These are phyloP conservation scores for Danielia oregonensis DNA, from an alignment of 805 yeast species.

Conservation along the genomic window DNA sequence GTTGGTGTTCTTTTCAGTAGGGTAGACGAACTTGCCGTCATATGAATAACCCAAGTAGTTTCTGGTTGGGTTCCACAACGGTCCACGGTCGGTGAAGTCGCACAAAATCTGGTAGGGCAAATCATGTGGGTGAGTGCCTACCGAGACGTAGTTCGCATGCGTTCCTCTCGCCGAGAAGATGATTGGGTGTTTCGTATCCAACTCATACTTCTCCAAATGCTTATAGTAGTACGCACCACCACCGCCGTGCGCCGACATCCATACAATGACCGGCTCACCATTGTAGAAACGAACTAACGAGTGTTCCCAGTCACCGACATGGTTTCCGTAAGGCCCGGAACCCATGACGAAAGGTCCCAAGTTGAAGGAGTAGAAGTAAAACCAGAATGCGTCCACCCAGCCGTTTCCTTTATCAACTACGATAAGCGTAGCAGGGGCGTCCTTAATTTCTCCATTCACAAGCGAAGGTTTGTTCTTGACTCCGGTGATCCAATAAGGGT, in stretches of 20 bases:
- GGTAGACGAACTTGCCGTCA: constrained; percentile 53
- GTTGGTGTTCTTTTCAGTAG: constrained; percentile 38
- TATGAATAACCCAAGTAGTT: constrained; percentile 80
- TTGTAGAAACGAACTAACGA: constrained; percentile 78
- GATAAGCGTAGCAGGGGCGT: constrained; percentile 78
- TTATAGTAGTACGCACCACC: constrained; percentile 83
- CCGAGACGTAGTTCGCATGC: constrained; percentile 94
- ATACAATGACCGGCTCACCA: constrained; percentile 76
- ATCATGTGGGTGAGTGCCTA: constrained; percentile 95
- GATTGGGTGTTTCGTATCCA: constrained; percentile 53
- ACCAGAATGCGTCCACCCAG: constrained; percentile 95
- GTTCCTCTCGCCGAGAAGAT: constrained; percentile 93
- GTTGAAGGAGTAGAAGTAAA: constrained; percentile 90
- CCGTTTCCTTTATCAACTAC: constrained; percentile 93
- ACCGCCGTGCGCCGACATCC: constrained; percentile 99
- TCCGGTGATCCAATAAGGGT: constrained; percentile 88
- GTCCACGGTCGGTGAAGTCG: constrained; percentile 94
- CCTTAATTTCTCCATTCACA: constrained; percentile 62
- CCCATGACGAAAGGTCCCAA: constrained; percentile 98
- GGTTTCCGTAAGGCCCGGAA: constrained; percentile 94
- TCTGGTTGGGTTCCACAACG: constrained; percentile 88
- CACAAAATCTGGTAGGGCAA: constrained; percentile 85
- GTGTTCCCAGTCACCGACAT: constrained; percentile 98
- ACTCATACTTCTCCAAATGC: constrained; percentile 64
- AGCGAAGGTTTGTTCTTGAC: constrained; percentile 60